Evolutionary conservation across 2,329 filamentous ascomycete species (phyloP).

Genomic region (Aspergillus tanneri): DNA sequence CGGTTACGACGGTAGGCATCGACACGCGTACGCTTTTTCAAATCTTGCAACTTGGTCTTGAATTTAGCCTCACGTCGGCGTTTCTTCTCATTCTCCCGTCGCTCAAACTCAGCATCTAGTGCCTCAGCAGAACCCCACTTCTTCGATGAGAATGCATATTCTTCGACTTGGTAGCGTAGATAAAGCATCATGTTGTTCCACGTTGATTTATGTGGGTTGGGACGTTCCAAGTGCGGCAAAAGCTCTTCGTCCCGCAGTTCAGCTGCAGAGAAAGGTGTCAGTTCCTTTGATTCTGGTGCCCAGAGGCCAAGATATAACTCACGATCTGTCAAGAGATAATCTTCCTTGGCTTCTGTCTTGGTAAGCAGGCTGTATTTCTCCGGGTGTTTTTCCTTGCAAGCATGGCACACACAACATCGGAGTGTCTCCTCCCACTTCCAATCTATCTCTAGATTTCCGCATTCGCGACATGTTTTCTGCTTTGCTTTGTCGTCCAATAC

Average conservation of each 20-base stretch:
- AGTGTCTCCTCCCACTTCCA: constrained; percentile 93
- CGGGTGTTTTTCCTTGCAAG: constrained; percentile 83
- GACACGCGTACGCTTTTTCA: constrained; percentile 90
- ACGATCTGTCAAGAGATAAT: constrained; percentile 93
- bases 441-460: constrained; percentile 81
- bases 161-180: constrained; percentile 88
- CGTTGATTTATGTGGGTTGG: constrained; percentile 91
- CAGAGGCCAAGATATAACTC: constrained; percentile 39
- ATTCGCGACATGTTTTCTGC: constrained; percentile 79
- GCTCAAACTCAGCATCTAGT: constrained; percentile 84
- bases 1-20: constrained; percentile 80
- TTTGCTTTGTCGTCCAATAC: constrained; percentile 63
- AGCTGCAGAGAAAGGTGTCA: constrained; percentile 49
- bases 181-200: constrained; percentile 99
- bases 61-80: constrained; percentile 87
- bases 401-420: constrained; percentile 68
- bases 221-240: constrained; percentile 80
- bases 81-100: constrained; percentile 76
- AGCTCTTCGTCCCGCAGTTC: constrained; percentile 87
- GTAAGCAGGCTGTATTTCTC: constrained; percentile 95
- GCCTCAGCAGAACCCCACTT: constrained; percentile 91
- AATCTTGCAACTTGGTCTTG: constrained; percentile 77
- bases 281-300: constrained; percentile 1
- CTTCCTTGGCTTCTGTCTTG: constrained; percentile 93
- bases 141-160: constrained; percentile 75